These are phyloP conservation scores for Kregervanrija delftensis DNA, from an alignment of 805 yeast species.

Conservation along the genomic window DNA sequence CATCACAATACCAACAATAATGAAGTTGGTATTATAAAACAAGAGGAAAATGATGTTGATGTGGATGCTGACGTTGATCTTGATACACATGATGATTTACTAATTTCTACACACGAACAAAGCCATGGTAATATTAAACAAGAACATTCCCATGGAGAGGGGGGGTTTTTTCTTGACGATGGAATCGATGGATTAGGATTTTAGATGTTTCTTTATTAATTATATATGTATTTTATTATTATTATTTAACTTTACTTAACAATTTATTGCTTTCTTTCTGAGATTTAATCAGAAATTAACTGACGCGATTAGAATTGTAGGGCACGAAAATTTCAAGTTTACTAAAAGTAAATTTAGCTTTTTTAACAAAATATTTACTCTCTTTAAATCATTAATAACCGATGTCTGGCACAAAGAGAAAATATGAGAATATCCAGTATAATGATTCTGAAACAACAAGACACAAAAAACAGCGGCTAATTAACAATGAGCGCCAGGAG, in stretches of 20 bases:
- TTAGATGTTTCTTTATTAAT: not conserved
- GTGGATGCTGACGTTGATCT: slow-evolving; percentile 2
- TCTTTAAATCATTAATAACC: too few relatives aligned
- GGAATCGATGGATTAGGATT: slow-evolving; percentile 4
- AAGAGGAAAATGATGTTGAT: slow-evolving; percentile 1
- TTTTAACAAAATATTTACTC: too few relatives aligned
- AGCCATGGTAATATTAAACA: not conserved
- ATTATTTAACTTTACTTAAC: too few relatives aligned
- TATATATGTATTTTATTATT: too few relatives aligned
- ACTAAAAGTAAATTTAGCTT: too few relatives aligned
- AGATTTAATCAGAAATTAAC: too few relatives aligned
- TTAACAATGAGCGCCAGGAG: not conserved
- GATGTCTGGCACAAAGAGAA: too few relatives aligned
- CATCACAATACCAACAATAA: not conserved
- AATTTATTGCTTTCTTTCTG: too few relatives aligned
- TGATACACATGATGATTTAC: not conserved
- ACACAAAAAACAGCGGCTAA: not conserved
- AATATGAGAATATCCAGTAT: too few relatives aligned
- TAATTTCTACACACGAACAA: too few relatives aligned
- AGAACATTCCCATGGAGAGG: not conserved
- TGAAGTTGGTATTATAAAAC: slow-evolving; percentile 1
- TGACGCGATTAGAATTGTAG: too few relatives aligned
- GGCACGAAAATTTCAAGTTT: too few relatives aligned
- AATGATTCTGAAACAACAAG: not conserved
- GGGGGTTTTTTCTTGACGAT: slow-evolving; percentile 4